These are phyloP conservation scores for Saitozyma podzolica DNA, from an alignment of 768 basidiomycete species.

Conservation along the genomic window DNA sequence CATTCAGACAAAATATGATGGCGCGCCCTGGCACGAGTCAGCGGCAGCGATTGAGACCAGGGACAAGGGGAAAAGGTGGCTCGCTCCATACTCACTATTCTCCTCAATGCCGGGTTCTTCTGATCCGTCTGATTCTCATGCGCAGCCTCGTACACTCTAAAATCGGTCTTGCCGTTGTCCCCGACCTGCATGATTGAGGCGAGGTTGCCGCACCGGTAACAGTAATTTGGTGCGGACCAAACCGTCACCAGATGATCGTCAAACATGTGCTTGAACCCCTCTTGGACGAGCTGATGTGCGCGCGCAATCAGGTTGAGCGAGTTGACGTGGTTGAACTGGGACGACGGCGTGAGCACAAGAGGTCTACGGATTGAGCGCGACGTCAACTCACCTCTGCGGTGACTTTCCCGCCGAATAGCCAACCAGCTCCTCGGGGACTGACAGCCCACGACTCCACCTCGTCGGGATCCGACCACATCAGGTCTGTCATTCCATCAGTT, in stretches of 20 bases:
- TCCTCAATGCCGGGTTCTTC: conserved; percentile 67
- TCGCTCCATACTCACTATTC: conserved; percentile 61
- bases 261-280: conserved; percentile 54
- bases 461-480: conserved; percentile 99
- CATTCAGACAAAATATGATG: conserved; percentile 42
- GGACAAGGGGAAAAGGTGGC: background rate
- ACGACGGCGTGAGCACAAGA: background rate
- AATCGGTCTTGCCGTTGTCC: conserved; percentile 62
- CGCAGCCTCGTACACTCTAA: conserved; percentile 83
- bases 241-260: conserved; percentile 50
- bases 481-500: conserved; percentile 59
- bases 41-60: background rate
- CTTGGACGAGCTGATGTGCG: conserved; percentile 85
- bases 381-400: conserved; percentile 67
- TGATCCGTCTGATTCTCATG: conserved; percentile 84
- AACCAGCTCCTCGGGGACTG: conserved; percentile 92
- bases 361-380: background rate
- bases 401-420: conserved; percentile 85
- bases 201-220: conserved; percentile 71
- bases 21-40: conserved; percentile 24
- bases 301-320: conserved; percentile 82
- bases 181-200: conserved; percentile 85
- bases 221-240: conserved; percentile 54
- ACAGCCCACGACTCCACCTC: conserved; percentile 96
- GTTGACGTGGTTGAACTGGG: conserved; percentile 91